A percentile compares a stretch with the other conserved stretches of the same genome.
Evolutionary conservation across 805 yeast species (phyloP).

Genomic region (Suhomyces tanzawaensis): DNA sequence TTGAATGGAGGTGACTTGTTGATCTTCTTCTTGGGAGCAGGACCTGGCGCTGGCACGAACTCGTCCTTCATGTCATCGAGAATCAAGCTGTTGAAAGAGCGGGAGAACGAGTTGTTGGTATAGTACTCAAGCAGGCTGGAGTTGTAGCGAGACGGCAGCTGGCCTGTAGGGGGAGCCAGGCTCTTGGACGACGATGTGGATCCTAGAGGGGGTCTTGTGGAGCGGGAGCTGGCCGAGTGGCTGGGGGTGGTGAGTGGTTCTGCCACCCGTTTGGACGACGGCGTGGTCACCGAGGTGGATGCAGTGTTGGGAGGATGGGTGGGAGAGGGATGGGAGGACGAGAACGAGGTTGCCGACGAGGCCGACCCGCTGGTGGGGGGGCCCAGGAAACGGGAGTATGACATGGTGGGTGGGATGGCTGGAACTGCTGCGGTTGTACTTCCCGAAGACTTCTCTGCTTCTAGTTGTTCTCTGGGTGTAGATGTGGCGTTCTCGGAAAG

Average conservation of each 20-base stretch:
- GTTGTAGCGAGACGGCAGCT: conserved; percentile 7
- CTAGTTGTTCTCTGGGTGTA: no score
- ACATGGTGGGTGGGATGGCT: no score
- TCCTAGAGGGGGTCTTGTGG: not conserved
- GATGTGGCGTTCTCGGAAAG: no score
- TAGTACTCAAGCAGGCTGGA: conserved; percentile 26
- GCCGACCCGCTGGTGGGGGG: not conserved
- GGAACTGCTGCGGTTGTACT: no score
- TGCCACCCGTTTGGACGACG: conserved; percentile 3
- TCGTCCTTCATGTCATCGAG: conserved; percentile 35
- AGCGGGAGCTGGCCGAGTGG: not conserved
- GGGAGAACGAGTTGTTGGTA: conserved; percentile 39
- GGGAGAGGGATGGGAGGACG: not conserved
- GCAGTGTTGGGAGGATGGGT: conserved; percentile 4
- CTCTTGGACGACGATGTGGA: not conserved
- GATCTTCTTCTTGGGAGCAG: conserved; percentile 14
- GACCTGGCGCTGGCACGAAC: not conserved
- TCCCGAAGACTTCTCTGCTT: no score
- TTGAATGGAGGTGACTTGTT: conserved; percentile 45
- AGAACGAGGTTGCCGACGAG: not conserved
- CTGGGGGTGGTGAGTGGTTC: conserved; percentile 1
- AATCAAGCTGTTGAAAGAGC: conserved; percentile 43
- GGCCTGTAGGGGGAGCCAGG: conserved; percentile 1
- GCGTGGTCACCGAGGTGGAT: conserved; percentile 8
- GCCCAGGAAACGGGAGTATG: conserved; percentile 3